phyloP scores from a whole-genome alignment of 2,329 filamentous ascomycete genomes.

The Zymoseptoria tritici region DNA sequence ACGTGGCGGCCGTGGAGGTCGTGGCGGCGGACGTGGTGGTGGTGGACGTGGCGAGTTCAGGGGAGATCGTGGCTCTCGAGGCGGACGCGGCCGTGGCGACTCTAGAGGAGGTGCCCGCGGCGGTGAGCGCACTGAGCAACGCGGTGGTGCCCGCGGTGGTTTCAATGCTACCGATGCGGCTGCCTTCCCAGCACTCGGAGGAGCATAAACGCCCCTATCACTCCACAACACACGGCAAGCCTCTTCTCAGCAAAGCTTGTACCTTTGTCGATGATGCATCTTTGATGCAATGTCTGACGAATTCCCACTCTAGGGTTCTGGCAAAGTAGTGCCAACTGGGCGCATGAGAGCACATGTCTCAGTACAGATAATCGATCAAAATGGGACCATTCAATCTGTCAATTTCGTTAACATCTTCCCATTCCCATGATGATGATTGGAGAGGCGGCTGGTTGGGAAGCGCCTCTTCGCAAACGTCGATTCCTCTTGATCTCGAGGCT shows the following conservation, averaged over 20 bases:
- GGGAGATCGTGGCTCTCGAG: constrained; percentile 37
- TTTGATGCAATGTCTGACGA: neutral
- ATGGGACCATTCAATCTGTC: neutral
- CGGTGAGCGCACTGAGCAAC: constrained; percentile 18
- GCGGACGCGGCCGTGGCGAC: constrained; percentile 28
- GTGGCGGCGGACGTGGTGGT: constrained; percentile 35
- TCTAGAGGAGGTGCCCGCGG: constrained; percentile 30
- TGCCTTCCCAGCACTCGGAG: constrained; percentile 31
- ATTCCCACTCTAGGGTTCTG: neutral
- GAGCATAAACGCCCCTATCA: neutral
- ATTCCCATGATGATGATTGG: too few species aligned
- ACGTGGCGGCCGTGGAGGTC: constrained; percentile 45
- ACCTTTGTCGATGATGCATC: neutral
- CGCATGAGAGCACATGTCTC: neutral
- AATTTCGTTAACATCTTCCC: neutral
- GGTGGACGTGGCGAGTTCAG: constrained; percentile 35
- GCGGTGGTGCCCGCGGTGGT: constrained; percentile 18
- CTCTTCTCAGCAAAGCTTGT: neutral
- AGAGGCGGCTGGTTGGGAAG: too few species aligned
- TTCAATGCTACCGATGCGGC: constrained; percentile 27
- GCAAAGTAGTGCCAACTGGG: neutral
- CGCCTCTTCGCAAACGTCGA: neutral
- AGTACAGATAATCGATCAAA: neutral
- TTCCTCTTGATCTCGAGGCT: too few species aligned
- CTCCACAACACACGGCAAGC: neutral